Percentiles rank a stretch among this genome's conserved stretches.
phyloP scores from a whole-genome alignment of 2,329 filamentous ascomycete genomes.

The Calonectria pteridis region DNA sequence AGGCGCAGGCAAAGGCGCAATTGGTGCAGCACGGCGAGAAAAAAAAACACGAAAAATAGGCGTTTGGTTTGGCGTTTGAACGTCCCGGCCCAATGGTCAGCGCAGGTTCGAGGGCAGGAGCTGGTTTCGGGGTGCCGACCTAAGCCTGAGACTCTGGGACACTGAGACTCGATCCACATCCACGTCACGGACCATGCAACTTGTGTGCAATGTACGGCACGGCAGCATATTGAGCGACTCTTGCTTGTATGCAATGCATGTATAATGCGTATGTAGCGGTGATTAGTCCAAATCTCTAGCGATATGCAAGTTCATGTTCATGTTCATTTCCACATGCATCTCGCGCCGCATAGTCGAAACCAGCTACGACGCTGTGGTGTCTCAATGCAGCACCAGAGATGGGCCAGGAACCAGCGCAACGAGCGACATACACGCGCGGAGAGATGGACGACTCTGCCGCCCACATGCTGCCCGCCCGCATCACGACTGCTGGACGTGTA shows the following conservation, averaged over 20 bases:
- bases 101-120: conserved; percentile 6
- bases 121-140: conserved; percentile 8
- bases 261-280: conserved; percentile 3
- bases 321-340: conserved; percentile 13
- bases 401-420: background rate
- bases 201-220: conserved; percentile 5
- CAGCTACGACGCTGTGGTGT: conserved; percentile 5
- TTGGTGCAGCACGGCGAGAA: background rate
- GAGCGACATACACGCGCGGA: background rate
- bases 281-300: background rate
- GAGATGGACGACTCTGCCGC: background rate
- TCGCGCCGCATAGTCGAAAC: background rate
- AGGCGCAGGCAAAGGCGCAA: background rate
- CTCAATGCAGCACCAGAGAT: background rate
- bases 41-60: background rate
- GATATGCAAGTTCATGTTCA: conserved; percentile 14
- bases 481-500: background rate
- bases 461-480: background rate
- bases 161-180: conserved; percentile 17
- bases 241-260: conserved; percentile 9
- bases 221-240: conserved; percentile 14
- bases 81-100: conserved; percentile 3
- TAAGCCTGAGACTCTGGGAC: conserved; percentile 14
- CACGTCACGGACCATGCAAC: conserved; percentile 3
- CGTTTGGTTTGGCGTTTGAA: conserved; percentile 3